A percentile compares a stretch with the other conserved stretches of the same genome.
phyloP scores from a whole-genome alignment of 73 alveolate species.

The Paramecium primaurelia region DNA sequence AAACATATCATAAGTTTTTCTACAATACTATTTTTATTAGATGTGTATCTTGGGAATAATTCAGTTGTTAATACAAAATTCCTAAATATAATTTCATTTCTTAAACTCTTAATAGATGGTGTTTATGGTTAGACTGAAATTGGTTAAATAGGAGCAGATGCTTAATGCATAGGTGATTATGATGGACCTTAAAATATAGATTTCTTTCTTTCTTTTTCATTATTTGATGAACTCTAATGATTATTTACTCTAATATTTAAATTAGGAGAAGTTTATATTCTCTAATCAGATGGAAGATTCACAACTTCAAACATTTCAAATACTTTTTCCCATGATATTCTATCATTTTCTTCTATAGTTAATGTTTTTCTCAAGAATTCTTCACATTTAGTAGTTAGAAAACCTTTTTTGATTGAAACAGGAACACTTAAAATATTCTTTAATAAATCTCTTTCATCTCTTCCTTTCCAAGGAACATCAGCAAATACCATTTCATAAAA shows the following conservation, averaged over 20 bases:
- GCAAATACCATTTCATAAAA: conserved; percentile 71
- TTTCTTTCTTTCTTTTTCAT: conserved; percentile 8
- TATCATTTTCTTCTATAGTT: conserved; percentile 57
- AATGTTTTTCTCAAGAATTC: conserved; percentile 45
- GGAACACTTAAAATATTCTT: conserved; percentile 55
- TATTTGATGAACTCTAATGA: neutral
- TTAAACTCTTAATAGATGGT: neutral
- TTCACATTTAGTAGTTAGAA: neutral
- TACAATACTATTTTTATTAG: neutral
- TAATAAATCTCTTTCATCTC: conserved; percentile 58
- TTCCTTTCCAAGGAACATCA: conserved; percentile 65
- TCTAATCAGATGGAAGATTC: neutral
- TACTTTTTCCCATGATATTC: conserved; percentile 58
- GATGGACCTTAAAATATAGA: conserved; percentile 21
- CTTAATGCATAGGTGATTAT: conserved; percentile 21
- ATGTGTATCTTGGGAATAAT: neutral
- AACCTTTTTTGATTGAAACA: neutral
- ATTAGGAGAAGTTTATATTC: neutral
- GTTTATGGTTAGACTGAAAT: neutral
- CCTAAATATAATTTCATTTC: conserved; percentile 35
- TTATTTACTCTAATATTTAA: neutral
- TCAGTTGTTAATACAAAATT: conserved; percentile 29
- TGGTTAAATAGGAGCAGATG: neutral
- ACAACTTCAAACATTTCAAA: conserved; percentile 51
- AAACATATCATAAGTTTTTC: conserved; percentile 30